Evolutionary conservation across 2,329 filamentous ascomycete genomes (phyloP).

Genomic region (Orbilia blumenaviensis): DNA sequence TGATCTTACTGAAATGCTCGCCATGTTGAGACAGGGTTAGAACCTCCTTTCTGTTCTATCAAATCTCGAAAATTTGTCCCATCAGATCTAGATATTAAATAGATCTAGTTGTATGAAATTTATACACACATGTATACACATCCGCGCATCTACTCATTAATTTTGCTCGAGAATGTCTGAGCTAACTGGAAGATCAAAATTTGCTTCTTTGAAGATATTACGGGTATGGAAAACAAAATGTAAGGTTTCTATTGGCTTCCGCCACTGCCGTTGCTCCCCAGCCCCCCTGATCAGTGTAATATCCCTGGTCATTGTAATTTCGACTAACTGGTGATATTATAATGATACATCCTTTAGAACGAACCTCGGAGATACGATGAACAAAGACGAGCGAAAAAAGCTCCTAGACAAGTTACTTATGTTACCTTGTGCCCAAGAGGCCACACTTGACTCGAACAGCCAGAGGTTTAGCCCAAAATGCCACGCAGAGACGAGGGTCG

Average conservation of each 20-base stretch:
- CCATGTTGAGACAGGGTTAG: neutral
- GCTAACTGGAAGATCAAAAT: no score
- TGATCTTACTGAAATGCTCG: neutral
- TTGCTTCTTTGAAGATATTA: no score
- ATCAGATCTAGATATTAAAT: neutral
- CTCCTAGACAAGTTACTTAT: neutral
- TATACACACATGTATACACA: neutral
- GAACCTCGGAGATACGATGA: neutral
- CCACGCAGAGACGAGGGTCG: conserved; percentile 55
- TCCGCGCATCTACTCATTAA: no score
- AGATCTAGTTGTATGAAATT: neutral
- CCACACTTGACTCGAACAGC: conserved; percentile 55
- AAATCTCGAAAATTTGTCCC: neutral
- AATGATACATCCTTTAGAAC: neutral
- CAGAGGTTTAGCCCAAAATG: conserved; percentile 54
- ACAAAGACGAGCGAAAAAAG: conserved; percentile 3
- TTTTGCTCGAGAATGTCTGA: no score
- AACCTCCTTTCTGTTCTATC: neutral
- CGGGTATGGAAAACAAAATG: neutral
- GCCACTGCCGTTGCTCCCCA: neutral
- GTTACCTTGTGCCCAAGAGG: conserved; percentile 34
- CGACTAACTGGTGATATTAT: neutral
- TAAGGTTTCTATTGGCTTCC: neutral
- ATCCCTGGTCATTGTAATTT: neutral
- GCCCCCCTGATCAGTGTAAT: neutral